Evolutionary conservation across 495 filamentous ascomycete genomes (phyloP).

Genomic region (Trichoderma gamsii): DNA sequence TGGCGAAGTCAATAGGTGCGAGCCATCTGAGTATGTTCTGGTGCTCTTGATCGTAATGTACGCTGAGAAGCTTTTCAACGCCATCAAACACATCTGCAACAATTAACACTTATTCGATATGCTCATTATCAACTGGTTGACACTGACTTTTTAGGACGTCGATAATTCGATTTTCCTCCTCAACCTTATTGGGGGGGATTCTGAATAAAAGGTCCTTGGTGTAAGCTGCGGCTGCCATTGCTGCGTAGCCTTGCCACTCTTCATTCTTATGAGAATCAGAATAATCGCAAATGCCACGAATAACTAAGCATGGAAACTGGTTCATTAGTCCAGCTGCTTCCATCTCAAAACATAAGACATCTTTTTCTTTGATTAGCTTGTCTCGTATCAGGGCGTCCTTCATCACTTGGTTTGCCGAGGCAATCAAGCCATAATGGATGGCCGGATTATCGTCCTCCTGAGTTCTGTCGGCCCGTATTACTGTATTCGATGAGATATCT

Average conservation of each 20-base stretch:
- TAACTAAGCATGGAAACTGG: slow-evolving; percentile 7
- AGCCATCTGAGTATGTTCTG: not conserved
- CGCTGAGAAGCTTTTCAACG: not conserved
- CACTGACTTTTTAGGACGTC: not conserved
- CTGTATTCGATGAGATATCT: not conserved
- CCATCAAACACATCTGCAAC: not conserved
- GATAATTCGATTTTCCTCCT: not conserved
- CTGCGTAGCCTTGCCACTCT: slow-evolving; percentile 14
- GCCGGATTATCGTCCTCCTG: not conserved
- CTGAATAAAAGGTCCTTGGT: not conserved
- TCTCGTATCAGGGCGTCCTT: slow-evolving; percentile 11
- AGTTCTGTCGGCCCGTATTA: not conserved
- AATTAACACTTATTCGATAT: not conserved
- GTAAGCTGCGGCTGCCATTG: slow-evolving; percentile 11
- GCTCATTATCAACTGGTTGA: not conserved
- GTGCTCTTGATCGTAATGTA: not conserved
- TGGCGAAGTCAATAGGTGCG: not conserved
- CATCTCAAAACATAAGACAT: slow-evolving; percentile 6
- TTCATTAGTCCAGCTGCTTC: slow-evolving; percentile 7
- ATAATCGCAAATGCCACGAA: slow-evolving; percentile 13
- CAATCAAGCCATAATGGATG: slow-evolving; percentile 12
- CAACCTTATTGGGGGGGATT: not conserved
- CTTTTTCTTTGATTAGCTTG: slow-evolving; percentile 8
- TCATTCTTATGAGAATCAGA: slow-evolving; percentile 2
- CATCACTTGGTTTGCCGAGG: slow-evolving; percentile 10